Evolutionary conservation across 2,329 filamentous ascomycete species (phyloP).

Genomic region (Arthrobotrys sinensis): DNA sequence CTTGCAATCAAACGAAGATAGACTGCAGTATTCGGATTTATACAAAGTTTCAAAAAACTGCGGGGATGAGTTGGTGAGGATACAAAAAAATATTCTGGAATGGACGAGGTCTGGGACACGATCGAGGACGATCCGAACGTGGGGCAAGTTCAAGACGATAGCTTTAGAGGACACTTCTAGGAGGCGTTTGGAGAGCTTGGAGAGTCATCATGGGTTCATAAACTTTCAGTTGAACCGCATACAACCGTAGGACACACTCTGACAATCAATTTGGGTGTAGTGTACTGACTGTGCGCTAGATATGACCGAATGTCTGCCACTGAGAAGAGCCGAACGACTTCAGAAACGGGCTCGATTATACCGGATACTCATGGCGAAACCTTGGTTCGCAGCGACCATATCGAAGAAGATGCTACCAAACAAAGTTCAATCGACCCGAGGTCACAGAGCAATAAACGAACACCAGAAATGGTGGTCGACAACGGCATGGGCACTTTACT

Average conservation of each 20-base stretch:
- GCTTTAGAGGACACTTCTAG: slow-evolving; percentile 30
- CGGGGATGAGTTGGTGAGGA: slow-evolving; percentile 15
- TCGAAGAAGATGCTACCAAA: not conserved
- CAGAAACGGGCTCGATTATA: slow-evolving; percentile 9
- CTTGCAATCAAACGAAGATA: slow-evolving; percentile 6
- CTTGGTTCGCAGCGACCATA: slow-evolving; percentile 1
- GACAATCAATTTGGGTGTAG: not conserved
- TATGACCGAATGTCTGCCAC: not conserved
- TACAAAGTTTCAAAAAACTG: slow-evolving; percentile 7
- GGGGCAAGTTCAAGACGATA: slow-evolving; percentile 45
- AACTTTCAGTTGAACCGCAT: slow-evolving; percentile 16
- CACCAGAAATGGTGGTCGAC: not conserved
- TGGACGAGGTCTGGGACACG: slow-evolving; percentile 11
- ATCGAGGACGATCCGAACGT: slow-evolving; percentile 11
- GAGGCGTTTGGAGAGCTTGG: slow-evolving; percentile 15
- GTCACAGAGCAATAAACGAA: not conserved
- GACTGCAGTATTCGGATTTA: slow-evolving; percentile 14
- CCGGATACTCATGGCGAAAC: slow-evolving; percentile 20
- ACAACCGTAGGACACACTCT: slow-evolving; percentile 19
- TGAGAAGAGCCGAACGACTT: not conserved
- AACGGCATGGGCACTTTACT: slow-evolving; percentile 12
- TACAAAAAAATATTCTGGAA: slow-evolving; percentile 8
- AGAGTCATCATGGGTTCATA: slow-evolving; percentile 18
- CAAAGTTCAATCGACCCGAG: slow-evolving; percentile 20
- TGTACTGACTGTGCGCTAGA: slow-evolving; percentile 1